These are phyloP conservation scores for Byssothecium circinans DNA, from an alignment of 2,329 filamentous ascomycete genomes.

Conservation along the genomic window DNA sequence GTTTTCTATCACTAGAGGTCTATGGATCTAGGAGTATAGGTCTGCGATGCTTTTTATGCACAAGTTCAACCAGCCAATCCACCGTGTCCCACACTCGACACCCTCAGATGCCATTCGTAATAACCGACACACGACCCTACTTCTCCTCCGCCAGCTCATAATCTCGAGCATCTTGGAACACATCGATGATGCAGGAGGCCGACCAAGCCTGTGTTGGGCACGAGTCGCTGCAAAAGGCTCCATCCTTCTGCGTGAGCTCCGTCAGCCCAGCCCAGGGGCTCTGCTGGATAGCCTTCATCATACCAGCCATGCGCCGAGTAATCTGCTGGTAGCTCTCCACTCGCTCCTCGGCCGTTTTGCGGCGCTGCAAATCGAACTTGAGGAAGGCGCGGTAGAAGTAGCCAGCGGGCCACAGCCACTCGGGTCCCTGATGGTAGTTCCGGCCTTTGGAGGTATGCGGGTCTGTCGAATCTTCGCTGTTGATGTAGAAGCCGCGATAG, in stretches of 20 bases:
- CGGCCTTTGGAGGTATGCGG: slow-evolving; percentile 91
- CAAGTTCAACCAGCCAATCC: no score
- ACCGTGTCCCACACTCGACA: no score
- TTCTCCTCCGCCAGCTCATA: slow-evolving; percentile 26
- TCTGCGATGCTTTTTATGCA: no score
- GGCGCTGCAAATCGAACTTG: slow-evolving; percentile 80
- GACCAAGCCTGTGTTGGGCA: slow-evolving; percentile 97
- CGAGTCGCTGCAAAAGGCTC: slow-evolving; percentile 84
- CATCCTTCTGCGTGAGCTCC: slow-evolving; percentile 89
- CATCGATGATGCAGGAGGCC: slow-evolving; percentile 87
- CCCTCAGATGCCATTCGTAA: no score
- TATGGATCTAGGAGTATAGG: no score
- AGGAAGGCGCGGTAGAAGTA: slow-evolving; percentile 92
- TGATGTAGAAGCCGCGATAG: slow-evolving; percentile 92
- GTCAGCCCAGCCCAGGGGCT: slow-evolving; percentile 88
- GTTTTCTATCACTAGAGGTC: no score
- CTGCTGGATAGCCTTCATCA: slow-evolving; percentile 79
- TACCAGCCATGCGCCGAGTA: slow-evolving; percentile 76
- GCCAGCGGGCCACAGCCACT: slow-evolving; percentile 97
- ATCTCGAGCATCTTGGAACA: slow-evolving; percentile 82
- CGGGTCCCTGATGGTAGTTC: slow-evolving; percentile 97
- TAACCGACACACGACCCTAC: no score
- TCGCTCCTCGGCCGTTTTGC: slow-evolving; percentile 66
- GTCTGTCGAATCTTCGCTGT: slow-evolving; percentile 88
- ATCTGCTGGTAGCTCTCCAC: slow-evolving; percentile 95